A percentile compares a stretch with the other conserved stretches of the same genome.
phyloP scores from a whole-genome alignment of 768 basidiomycete genomes.

The Tubosaeta sp. region DNA sequence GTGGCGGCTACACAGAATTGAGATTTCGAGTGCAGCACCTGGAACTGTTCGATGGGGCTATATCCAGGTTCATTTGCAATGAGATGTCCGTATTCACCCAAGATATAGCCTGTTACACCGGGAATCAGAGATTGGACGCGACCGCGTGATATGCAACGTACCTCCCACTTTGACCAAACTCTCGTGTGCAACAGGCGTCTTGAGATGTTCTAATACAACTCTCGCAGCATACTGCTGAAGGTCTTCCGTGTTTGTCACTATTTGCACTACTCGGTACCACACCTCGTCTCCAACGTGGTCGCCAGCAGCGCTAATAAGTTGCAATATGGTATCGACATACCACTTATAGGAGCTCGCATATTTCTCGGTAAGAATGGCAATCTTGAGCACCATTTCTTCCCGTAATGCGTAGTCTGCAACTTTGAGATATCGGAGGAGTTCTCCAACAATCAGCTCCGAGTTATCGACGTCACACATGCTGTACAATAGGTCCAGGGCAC shows the following conservation, averaged over 20 bases:
- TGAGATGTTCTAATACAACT: slow-evolving; percentile 87
- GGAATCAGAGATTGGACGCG: slow-evolving; percentile 9
- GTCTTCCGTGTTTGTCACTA: slow-evolving; percentile 97
- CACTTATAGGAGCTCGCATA: slow-evolving; percentile 97
- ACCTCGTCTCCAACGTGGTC: slow-evolving; percentile 99
- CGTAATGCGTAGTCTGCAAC: slow-evolving; percentile 96
- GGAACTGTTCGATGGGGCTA: slow-evolving; percentile 93
- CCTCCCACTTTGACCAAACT: slow-evolving; percentile 95
- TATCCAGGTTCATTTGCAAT: slow-evolving; percentile 94
- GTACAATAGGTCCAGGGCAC: slow-evolving; percentile 93
- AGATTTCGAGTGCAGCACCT: slow-evolving; percentile 87
- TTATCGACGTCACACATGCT: slow-evolving; percentile 99
- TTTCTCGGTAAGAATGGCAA: slow-evolving; percentile 98
- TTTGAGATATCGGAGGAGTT: slow-evolving; percentile 87
- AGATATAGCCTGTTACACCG: slow-evolving; percentile 73
- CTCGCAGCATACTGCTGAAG: slow-evolving; percentile 94
- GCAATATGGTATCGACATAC: slow-evolving; percentile 98
- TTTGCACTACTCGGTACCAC: slow-evolving; percentile 98
- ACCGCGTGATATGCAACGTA: slow-evolving; percentile 31
- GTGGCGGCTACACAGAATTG: slow-evolving; percentile 92
- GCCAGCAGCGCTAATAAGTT: slow-evolving; percentile 93
- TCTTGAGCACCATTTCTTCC: slow-evolving; percentile 99
- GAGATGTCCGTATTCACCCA: slow-evolving; percentile 97
- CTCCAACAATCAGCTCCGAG: slow-evolving; percentile 92
- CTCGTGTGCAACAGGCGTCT: slow-evolving; percentile 81